Evolutionary conservation across 805 yeast genomes (phyloP).

Genomic region (Lachancea dasiensis): DNA sequence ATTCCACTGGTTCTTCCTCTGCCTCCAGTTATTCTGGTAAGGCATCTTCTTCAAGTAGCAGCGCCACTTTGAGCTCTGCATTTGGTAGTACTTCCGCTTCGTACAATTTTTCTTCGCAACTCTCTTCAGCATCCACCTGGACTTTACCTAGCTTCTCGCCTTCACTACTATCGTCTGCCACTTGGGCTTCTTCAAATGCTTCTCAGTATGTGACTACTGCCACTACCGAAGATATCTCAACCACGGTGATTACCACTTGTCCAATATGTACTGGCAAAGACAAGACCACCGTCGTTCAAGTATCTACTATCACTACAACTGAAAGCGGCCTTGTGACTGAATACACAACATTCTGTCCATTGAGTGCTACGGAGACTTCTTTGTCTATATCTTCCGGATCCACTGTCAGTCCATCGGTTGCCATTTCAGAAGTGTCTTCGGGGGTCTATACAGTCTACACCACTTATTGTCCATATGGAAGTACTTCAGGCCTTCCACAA

Average conservation of each 20-base stretch:
- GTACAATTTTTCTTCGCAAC: background rate
- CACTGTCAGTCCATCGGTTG: slow-evolving; percentile 12
- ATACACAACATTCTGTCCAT: slow-evolving; percentile 21
- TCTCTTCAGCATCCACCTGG: background rate
- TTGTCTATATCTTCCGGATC: slow-evolving; percentile 8
- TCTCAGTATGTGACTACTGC: background rate
- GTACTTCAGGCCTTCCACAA: too few species aligned
- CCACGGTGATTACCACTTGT: slow-evolving; percentile 7
- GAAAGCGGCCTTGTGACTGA: slow-evolving; percentile 18
- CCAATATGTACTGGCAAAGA: slow-evolving; percentile 1
- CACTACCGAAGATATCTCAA: slow-evolving; percentile 2
- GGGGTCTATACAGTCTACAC: slow-evolving; percentile 16
- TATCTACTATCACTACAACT: slow-evolving; percentile 3
- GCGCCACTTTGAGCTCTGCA: slow-evolving; percentile 7
- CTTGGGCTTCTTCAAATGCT: background rate
- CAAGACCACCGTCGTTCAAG: slow-evolving; percentile 3
- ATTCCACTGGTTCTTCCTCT: slow-evolving; percentile 2
- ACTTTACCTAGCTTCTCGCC: too few species aligned
- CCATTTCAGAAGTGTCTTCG: slow-evolving; percentile 10
- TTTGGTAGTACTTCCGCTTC: too few species aligned
- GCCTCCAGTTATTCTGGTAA: slow-evolving; percentile 12
- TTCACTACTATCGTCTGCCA: background rate
- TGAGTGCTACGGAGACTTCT: slow-evolving; percentile 2
- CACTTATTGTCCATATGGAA: slow-evolving; percentile 12
- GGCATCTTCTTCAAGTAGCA: slow-evolving; percentile 18